phyloP scores from a whole-genome alignment of 75 land plant genomes.

The Sequoiadendron giganteum region DNA sequence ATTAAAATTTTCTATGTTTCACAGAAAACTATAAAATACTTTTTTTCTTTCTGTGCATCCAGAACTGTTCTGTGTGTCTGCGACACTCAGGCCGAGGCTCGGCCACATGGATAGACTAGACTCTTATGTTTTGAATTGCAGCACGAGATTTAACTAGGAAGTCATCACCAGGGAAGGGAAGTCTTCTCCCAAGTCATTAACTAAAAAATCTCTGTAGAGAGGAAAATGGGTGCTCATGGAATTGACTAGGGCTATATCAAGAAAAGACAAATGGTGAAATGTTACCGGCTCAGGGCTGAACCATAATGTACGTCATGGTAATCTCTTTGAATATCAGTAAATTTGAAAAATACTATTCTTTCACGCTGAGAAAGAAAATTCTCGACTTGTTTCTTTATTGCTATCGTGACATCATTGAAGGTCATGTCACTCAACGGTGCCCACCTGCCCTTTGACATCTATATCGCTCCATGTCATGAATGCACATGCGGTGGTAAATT shows the following conservation, averaged over 20 bases:
- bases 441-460: conserved; percentile 1
- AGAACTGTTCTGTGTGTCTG: not conserved
- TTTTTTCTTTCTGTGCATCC: not conserved
- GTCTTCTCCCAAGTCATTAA: not conserved
- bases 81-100: not conserved
- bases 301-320: no score
- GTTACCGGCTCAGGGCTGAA: no score
- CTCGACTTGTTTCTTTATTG: not conserved
- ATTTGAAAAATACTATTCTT: no score
- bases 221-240: not conserved
- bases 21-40: not conserved
- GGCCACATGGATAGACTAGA: not conserved
- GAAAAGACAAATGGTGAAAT: not conserved
- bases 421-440: not conserved
- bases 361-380: no score
- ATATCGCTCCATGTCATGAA: not conserved
- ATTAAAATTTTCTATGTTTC: not conserved
- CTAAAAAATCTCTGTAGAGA: not conserved
- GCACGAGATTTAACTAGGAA: not conserved
- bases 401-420: not conserved
- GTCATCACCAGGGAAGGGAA: not conserved
- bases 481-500: not conserved
- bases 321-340: no score
- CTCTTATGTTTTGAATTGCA: not conserved
- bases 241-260: not conserved